Evolutionary conservation across 2,329 filamentous ascomycete genomes (phyloP), one percentile per base, ranked within the genome.

Genomic region (Cytospora leucostoma): DNA sequence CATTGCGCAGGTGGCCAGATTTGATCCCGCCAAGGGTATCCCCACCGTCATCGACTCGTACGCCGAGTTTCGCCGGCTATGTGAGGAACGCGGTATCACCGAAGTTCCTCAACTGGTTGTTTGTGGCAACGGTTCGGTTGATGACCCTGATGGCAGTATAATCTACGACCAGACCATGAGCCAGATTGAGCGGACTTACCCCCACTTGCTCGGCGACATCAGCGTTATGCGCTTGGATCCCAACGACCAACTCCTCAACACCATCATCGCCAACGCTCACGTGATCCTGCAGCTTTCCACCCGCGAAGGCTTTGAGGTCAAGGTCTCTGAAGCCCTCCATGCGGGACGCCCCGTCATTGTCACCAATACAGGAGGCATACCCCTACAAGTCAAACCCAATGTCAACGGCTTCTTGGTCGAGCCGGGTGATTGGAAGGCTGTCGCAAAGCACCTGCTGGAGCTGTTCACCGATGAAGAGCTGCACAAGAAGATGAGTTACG

Each of bases 11-110:
- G 85, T 94, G 33, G 90, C 91, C 1, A 88, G 91, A 21, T 95
- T 95, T 72, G 91, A 95, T 68, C 91, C 91, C 0, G 87, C 90
- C 54, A 95, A 94, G 76, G 91, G 91, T 10, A 92, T 94, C 50
- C 86, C 88, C 0, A 89, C 91, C 58, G 89, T 93, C 8, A 83
- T 95, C 62, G 86, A 90, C 66, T 84, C 89, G 0, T 95, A 93
- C 67, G 88, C 87, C 49, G 86, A 89, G 70, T 89, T 94, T 72
- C 84, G 88, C 52, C 81, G 84, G 61, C 79, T 81, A 7, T 83
- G 88, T 57, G 80, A 88, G 60, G 79, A 83, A 62, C 75, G 80
- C 13, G 77, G 78, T 38, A 71, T 81, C 2, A 74, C 81, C 2
- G 78, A 85, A 21, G 78, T 82, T 2, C 90, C 90, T 0, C 91